Evolutionary conservation across 1,284 basidiomycete species (phyloP).

Genomic region (Singerocomus inundabilis): DNA sequence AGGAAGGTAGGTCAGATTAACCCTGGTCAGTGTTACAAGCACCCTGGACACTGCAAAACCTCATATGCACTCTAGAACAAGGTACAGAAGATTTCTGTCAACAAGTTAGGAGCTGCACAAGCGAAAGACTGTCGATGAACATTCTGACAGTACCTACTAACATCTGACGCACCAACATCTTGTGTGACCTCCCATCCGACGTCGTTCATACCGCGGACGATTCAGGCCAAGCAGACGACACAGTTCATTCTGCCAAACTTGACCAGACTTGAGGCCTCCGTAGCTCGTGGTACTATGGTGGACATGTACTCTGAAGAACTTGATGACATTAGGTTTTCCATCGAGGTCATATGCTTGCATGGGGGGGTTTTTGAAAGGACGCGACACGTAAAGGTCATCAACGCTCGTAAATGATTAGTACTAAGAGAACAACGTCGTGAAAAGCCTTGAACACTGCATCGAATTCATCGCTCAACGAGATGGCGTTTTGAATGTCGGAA

Average conservation of each 20-base stretch:
- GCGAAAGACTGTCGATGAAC: constrained; percentile 10
- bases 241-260: constrained; percentile 17
- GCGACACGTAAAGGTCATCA: constrained; percentile 25
- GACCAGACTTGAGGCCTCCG: constrained; percentile 16
- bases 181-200: constrained; percentile 13
- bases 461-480: constrained; percentile 1
- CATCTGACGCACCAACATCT: constrained; percentile 24
- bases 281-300: constrained; percentile 9
- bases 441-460: constrained; percentile 14
- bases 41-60: background rate
- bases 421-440: constrained; percentile 15
- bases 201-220: constrained; percentile 14
- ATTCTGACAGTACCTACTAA: constrained; percentile 24
- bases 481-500: constrained; percentile 9
- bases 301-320: constrained; percentile 27
- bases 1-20: background rate
- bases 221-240: constrained; percentile 23
- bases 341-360: constrained; percentile 15
- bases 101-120: constrained; percentile 7
- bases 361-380: constrained; percentile 17
- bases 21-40: no score
- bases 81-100: constrained; percentile 16
- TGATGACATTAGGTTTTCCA: constrained; percentile 25
- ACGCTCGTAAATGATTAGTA: constrained; percentile 18
- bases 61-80: constrained; percentile 10